These are phyloP conservation scores for Saccharomycopsis synnaedendra DNA, from an alignment of 805 yeast species.

Conservation along the genomic window DNA sequence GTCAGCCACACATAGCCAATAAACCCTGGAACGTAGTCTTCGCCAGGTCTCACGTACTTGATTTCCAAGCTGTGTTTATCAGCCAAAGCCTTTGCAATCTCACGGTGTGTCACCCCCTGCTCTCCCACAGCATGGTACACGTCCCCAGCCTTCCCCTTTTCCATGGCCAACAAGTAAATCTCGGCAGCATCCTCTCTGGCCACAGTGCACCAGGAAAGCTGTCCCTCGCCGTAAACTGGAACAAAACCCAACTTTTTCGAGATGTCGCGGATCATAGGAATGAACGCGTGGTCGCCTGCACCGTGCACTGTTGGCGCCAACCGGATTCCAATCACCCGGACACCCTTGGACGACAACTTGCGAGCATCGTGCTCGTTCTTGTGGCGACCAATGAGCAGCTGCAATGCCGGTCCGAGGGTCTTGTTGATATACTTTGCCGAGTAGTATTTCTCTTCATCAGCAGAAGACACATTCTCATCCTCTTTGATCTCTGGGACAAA, in stretches of 20 bases:
- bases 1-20: constrained; percentile 15
- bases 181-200: constrained; percentile 25
- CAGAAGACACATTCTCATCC: neutral
- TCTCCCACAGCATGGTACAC: constrained; percentile 22
- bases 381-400: neutral
- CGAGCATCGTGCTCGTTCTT: neutral
- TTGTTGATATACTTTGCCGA: too few species aligned
- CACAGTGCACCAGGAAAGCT: constrained; percentile 24
- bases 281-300: constrained; percentile 21
- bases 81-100: constrained; percentile 22
- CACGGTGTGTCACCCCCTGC: constrained; percentile 18
- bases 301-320: constrained; percentile 28
- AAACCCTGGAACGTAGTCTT: constrained; percentile 10
- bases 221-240: constrained; percentile 27
- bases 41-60: constrained; percentile 17
- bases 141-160: constrained; percentile 20
- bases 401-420: too few species aligned
- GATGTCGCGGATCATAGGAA: constrained; percentile 19
- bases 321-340: constrained; percentile 21
- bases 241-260: constrained; percentile 25
- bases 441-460: too few species aligned
- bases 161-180: constrained; percentile 21
- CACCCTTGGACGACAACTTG: constrained; percentile 12
- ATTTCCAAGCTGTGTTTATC: constrained; percentile 16
- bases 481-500: neutral